These are phyloP conservation scores for Penicillium fuscoglaucum DNA, from an alignment of 2,329 filamentous ascomycete species.

Conservation along the genomic window DNA sequence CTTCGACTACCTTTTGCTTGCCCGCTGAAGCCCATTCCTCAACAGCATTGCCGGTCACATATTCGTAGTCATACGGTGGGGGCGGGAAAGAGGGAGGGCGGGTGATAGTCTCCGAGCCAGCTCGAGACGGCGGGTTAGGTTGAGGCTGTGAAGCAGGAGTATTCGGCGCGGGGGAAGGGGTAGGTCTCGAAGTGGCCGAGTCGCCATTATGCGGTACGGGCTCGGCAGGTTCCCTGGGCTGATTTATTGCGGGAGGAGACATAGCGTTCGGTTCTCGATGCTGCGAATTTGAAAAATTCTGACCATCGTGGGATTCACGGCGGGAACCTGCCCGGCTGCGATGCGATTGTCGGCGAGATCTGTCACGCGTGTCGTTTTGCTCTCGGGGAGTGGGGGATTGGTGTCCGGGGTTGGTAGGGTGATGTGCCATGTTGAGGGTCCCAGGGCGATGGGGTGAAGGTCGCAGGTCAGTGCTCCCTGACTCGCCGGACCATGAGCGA, in stretches of 20 bases:
- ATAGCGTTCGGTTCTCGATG: conserved; percentile 26
- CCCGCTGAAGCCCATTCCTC: conserved; percentile 67
- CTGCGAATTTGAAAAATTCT: conserved; percentile 35
- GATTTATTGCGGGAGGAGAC: conserved; percentile 34
- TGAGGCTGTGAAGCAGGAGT: conserved; percentile 21
- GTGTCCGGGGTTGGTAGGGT: conserved; percentile 40
- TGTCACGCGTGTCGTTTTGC: conserved; percentile 40
- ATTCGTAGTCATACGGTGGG: conserved; percentile 68
- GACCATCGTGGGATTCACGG: conserved; percentile 39
- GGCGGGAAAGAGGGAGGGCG: conserved; percentile 25
- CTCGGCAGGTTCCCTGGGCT: conserved; percentile 33
- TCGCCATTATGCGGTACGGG: conserved; percentile 33
- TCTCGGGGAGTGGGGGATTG: conserved; percentile 39
- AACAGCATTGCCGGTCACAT: conserved; percentile 70
- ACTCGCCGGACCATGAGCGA: conserved; percentile 47
- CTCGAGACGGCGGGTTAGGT: conserved; percentile 21
- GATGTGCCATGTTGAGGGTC: conserved; percentile 55
- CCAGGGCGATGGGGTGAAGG: conserved; percentile 51
- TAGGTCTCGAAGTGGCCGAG: conserved; percentile 12
- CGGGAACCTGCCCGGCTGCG: conserved; percentile 38
- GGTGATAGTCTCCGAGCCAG: conserved; percentile 19
- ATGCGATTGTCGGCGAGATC: conserved; percentile 39
- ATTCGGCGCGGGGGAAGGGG: conserved; percentile 26
- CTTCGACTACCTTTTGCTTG: conserved; percentile 65
- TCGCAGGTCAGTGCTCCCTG: conserved; percentile 40